Evolutionary conservation across 192 early-diverging fungal species (phyloP), one percentile per base, ranked within the genome.

Genomic region (Spizellomyces punctatus): DNA sequence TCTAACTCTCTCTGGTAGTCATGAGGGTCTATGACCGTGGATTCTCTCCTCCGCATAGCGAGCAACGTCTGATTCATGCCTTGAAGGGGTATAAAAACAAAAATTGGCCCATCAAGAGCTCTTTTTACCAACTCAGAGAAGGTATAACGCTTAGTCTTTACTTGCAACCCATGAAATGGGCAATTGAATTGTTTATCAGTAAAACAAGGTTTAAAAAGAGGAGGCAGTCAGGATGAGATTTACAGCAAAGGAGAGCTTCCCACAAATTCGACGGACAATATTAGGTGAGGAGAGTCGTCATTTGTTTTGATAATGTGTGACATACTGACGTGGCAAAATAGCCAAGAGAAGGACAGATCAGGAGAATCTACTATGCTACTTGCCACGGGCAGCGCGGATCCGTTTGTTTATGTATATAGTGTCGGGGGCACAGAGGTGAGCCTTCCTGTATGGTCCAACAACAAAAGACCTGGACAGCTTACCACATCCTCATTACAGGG

Each of bases 81-180:
- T 82, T 98, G 46, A 96, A 94, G 57, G 96, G 96, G 1, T 90
- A 92, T 76, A 93, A 93, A 69, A 95, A 94, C 77, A 93, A 92
- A 67, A 95, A 96, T 79, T 98, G 94, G 94, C 95, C 96, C 4
- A 95, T 98, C 69, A 94, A 92, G 75, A 91, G 89, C 49, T 90
- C 93, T 0, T 96, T 95, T 64, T 89, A 90, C 63, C 80, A 85
- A 10, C 82, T 83, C 48, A 83, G 77, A 81, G 92, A 91, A 46
- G 86, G 90, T 92, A 83, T 56, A 9, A 54, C 12, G 4, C 50
- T 54, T 54, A 2, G 12, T 54, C 50, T 12, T 54, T 54, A 2
- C 50, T 54, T 54, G 14, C 27, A 0, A 36, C 27, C 3, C 27
- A 36, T 36, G 27, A 36, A 36, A 36, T 36, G 27, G 27, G 27